A percentile compares a stretch with the other conserved stretches of the same genome.
Evolutionary conservation across 257 asterid species (phyloP).

Genomic region (Solanum etuberosum): DNA sequence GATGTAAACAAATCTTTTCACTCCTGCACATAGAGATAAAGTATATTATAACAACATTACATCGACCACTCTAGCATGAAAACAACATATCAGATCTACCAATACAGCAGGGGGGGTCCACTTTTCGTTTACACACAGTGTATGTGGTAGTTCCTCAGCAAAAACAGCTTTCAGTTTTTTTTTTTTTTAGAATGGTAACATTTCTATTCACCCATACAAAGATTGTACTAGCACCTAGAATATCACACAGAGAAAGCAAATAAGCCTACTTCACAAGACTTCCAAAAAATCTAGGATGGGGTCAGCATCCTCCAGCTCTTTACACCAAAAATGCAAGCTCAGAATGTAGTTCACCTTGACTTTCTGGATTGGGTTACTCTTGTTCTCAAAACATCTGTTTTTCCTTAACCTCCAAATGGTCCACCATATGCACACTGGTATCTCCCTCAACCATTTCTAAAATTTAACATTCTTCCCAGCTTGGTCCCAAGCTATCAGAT

Average conservation of each 20-base stretch:
- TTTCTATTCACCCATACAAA: too few relatives aligned
- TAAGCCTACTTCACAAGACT: neutral
- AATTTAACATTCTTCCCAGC: neutral
- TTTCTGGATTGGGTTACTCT: neutral
- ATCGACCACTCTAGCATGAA: neutral
- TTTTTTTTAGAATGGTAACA: neutral
- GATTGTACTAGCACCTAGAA: neutral
- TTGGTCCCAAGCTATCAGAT: neutral
- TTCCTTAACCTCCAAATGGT: neutral
- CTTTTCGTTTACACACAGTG: neutral
- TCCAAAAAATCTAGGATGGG: neutral
- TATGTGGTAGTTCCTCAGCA: neutral
- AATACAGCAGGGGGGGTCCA: neutral
- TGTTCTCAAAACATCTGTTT: neutral
- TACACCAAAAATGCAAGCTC: neutral
- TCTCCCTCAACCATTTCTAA: neutral
- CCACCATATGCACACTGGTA: neutral
- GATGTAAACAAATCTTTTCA: constrained; percentile 14
- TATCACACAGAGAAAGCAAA: neutral
- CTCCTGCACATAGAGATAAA: constrained; percentile 6
- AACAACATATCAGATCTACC: neutral
- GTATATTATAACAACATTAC: neutral
- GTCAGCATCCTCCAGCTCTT: neutral
- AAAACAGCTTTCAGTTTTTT: neutral
- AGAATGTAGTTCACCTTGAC: neutral